These are phyloP conservation scores for Clonostachys rosea DNA, from an alignment of 2,329 filamentous ascomycete species.

Conservation along the genomic window DNA sequence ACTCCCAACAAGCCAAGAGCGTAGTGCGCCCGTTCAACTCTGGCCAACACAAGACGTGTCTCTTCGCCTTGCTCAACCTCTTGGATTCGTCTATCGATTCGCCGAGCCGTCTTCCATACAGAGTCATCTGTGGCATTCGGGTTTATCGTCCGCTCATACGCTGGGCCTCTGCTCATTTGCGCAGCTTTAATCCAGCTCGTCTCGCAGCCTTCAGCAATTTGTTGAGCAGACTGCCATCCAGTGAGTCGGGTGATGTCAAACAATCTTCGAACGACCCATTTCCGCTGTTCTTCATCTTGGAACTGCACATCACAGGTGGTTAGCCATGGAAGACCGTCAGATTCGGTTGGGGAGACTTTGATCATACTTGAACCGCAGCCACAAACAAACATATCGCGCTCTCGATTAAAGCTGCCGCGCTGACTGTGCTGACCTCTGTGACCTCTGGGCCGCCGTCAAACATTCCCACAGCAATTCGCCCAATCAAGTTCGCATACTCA, in stretches of 20 bases:
- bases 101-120: constrained; percentile 34
- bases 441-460: constrained; percentile 48
- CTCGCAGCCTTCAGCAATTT: constrained; percentile 82
- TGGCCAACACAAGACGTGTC: constrained; percentile 51
- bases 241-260: constrained; percentile 74
- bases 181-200: constrained; percentile 75
- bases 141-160: constrained; percentile 48
- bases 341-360: background rate
- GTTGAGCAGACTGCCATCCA: constrained; percentile 79
- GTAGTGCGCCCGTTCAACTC: constrained; percentile 63
- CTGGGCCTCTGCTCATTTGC: constrained; percentile 69
- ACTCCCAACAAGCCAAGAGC: constrained; percentile 74
- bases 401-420: constrained; percentile 81
- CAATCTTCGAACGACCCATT: constrained; percentile 72
- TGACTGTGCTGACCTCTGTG: constrained; percentile 64
- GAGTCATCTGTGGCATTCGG: constrained; percentile 18
- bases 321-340: constrained; percentile 3
- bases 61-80: constrained; percentile 35
- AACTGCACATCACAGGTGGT: constrained; percentile 44
- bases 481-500: constrained; percentile 68
- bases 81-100: constrained; percentile 46
- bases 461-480: constrained; percentile 73
- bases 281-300: constrained; percentile 64
- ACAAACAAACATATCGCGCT: constrained; percentile 81
- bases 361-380: constrained; percentile 65